Conservation (phyloP, 148 eudicot genomes). For the Agrostemma githago region DNA sequence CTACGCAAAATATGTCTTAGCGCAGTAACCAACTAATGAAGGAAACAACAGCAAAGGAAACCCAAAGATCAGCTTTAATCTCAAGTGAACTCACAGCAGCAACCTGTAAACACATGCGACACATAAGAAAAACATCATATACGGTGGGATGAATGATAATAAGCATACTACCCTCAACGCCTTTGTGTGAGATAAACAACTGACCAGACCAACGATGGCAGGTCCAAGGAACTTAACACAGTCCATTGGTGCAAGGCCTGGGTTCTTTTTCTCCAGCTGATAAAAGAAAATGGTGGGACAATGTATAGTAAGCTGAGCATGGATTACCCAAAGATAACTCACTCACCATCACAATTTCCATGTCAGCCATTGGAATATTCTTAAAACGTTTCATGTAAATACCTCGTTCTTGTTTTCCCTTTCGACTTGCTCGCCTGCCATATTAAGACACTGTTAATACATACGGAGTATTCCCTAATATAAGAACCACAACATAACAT, state of each 20-base stretch:
- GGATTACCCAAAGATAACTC: background rate
- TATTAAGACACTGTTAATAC: background rate
- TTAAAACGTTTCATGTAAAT: conserved; percentile 88
- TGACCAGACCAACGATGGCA: conserved; percentile 89
- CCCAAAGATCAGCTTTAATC: conserved; percentile 78
- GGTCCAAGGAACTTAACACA: conserved; percentile 91
- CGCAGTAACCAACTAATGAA: conserved; percentile 80
- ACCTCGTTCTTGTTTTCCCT: conserved; percentile 63
- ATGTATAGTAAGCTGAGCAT: background rate
- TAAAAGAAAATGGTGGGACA: conserved; percentile 1
- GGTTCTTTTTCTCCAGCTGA: conserved; percentile 97
- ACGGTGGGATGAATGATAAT: background rate
- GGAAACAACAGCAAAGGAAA: conserved; percentile 76
- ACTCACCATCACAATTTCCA: conserved; percentile 93
- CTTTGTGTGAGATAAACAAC: conserved; percentile 22
- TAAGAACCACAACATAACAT: too few relatives aligned
- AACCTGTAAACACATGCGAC: conserved; percentile 44
- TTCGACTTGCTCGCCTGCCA: conserved; percentile 59
- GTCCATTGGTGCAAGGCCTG: conserved; percentile 95
- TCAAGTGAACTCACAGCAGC: conserved; percentile 77
- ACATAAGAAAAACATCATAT: background rate
- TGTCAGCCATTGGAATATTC: conserved; percentile 97
- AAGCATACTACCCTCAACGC: background rate
- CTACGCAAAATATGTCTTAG: conserved; percentile 96
- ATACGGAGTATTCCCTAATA: background rate